Evolutionary conservation across 179 eudicot species (phyloP), one percentile per base, ranked within the genome.

Genomic region (Drosera spatulata): DNA sequence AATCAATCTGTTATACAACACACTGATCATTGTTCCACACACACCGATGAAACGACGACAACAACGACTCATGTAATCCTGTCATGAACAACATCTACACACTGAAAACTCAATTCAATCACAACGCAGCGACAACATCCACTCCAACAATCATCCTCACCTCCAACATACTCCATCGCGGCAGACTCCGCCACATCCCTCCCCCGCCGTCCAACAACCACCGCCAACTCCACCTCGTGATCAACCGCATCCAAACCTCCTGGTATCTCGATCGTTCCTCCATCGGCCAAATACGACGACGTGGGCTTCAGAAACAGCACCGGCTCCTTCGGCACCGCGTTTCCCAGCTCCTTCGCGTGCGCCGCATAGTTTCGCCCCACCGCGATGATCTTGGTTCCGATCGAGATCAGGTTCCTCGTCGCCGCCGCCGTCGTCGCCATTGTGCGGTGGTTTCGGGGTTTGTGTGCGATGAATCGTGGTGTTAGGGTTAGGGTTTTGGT

Each of bases 221-320:
- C 96, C 12, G 90, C 99, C 47, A 93, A 80, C 71, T 93, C 99
- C 39, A 91, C 95, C 69, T 93, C 96, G 58, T 89, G 86, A 81
- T 93, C 85, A 54, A 93, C 85, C 38, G 87, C 80, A 13, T 73
- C 79, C 67, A 77, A 75, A 2, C 88, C 85, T 42, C 80, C 80
- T 3, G 99, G 99, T 64, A 93, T 80, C 61, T 79, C 81, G 7
- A 93, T 93, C 14, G 78, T 89, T 11, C 99, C 99, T 15, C 96
- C 99, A 65, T 88, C 80, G 9, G 66, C 67, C 66, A 93, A 71
- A 68, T 88, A 93, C 53, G 99, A 93, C 12, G 99, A 72, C 37
- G 99, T 93, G 3, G 99, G 99, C 81, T 93, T 93, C 79, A 93
- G 43, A 63, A 93, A 93, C 75, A 93, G 69, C 63, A 91, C 96